Evolutionary conservation across 1,284 basidiomycete species (phyloP).

Genomic region (Ceratobasidium sp.): DNA sequence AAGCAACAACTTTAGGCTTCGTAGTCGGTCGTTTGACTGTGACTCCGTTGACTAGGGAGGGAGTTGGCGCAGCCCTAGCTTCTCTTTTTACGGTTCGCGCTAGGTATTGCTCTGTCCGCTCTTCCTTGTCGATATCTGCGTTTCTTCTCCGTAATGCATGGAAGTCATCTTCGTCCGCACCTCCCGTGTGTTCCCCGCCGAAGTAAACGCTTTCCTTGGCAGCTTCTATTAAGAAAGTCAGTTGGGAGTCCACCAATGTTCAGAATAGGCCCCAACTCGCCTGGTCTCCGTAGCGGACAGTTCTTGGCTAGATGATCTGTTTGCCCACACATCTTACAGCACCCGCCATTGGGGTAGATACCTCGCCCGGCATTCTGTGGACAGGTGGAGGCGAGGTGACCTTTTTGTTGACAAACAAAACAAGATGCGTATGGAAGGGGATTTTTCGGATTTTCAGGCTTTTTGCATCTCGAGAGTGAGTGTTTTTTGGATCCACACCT

Average conservation of each 20-base stretch:
- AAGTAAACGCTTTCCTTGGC: conserved; percentile 53
- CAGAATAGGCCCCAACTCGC: conserved; percentile 50
- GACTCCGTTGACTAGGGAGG: conserved; percentile 24
- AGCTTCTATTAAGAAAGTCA: conserved; percentile 42
- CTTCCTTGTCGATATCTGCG: conserved; percentile 64
- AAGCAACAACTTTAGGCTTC: conserved; percentile 36
- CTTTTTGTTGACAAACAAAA: conserved; percentile 82
- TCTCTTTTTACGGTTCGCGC: conserved; percentile 14
- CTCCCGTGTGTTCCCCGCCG: conserved; percentile 60
- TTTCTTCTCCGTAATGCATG: conserved; percentile 73
- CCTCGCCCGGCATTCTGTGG: conserved; percentile 80
- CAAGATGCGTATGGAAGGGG: conserved; percentile 89
- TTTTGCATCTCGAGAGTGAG: conserved; percentile 76
- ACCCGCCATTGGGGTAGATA: conserved; percentile 89
- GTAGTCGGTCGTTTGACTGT: conserved; percentile 9
- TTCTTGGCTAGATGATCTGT: conserved; percentile 86
- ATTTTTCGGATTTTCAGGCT: conserved; percentile 64
- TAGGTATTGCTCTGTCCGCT: conserved; percentile 56
- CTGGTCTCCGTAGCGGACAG: conserved; percentile 69
- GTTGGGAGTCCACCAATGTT: conserved; percentile 21
- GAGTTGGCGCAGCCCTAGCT: not conserved
- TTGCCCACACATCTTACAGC: conserved; percentile 84
- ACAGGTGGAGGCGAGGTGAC: conserved; percentile 82
- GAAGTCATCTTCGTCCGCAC: conserved; percentile 93
- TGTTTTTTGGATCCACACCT: conserved; percentile 86